Base-by-base conservation (phyloP, 2,329 filamentous ascomycete genomes). In the Pseudonectria buxi region DNA sequence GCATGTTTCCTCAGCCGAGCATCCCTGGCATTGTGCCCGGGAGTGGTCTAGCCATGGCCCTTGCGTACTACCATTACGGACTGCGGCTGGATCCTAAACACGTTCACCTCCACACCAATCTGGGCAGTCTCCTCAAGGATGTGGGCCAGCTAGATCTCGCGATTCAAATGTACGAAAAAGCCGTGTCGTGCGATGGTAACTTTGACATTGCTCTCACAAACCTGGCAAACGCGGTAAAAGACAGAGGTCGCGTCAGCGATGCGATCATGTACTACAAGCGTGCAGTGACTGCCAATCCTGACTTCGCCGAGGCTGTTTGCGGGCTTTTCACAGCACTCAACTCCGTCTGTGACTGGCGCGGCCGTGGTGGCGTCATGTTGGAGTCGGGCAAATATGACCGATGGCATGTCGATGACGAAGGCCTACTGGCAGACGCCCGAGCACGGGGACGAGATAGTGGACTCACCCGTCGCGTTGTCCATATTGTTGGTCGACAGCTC, bases 181-280 rank as follows among this genome's bases (percentile, higher is more conserved):
- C 92, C 10, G 92, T 98, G 11, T 74, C 77, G 3, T 96, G 89
- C 56, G 92, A 98, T 59, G 79, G 80, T n/a, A 86, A 81, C 15
- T 98, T 98, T 53, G 92, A 98, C 54, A 98, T 98, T 53, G 92
- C 92, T 24, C 67, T 98, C 36, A 94, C 92, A 4, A 98, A 98
- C 53, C 71, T 98, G 14, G 92, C 92, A 36, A 98, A 98, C 58
- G 92, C 92, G 7, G 89, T 98, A 47, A 98, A 98, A 60, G 92
- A 98, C 58, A 87, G 94, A 49, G 92, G 92, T 3, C 79, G 86
- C 28, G 86, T 96, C 47, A 84, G 80, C 37, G 92, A 98, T 56
- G 92, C 92, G 2, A 96, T 98, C 40, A 66, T 69, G 16, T 96
- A 94, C 58, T 98, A 98, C 65, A 86, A 79, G 53, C 78, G 89